Conservation (phyloP, 768 basidiomycete genomes). For the Lentinula sp. region DNA sequence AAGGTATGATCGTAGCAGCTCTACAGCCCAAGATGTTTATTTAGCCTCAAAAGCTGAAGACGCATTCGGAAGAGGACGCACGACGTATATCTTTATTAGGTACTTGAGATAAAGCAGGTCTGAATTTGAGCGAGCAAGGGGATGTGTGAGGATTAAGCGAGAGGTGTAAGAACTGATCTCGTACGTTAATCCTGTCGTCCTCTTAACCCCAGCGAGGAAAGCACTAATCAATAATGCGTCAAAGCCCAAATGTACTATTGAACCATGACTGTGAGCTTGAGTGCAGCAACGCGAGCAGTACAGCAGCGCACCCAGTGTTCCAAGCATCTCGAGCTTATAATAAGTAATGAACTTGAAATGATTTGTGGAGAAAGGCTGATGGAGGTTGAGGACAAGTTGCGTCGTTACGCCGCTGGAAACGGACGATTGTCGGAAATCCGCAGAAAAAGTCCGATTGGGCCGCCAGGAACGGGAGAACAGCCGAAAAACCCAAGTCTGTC, state of each 20-base stretch:
- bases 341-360: too few relatives aligned
- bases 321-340: slow-evolving; percentile 38
- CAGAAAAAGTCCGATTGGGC: neutral
- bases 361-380: too few relatives aligned
- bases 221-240: slow-evolving; percentile 78
- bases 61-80: slow-evolving; percentile 31
- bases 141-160: neutral
- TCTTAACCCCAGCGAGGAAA: slow-evolving; percentile 78
- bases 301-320: slow-evolving; percentile 41
- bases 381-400: too few relatives aligned
- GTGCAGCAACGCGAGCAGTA: neutral
- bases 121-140: slow-evolving; percentile 18
- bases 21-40: slow-evolving; percentile 27
- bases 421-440: neutral
- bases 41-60: neutral
- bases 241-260: slow-evolving; percentile 56
- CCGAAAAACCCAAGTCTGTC: neutral
- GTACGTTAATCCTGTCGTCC: slow-evolving; percentile 83
- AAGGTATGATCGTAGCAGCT: slow-evolving; percentile 69
- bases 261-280: too few relatives aligned
- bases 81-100: slow-evolving; percentile 88
- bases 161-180: slow-evolving; percentile 18
- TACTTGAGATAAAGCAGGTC: slow-evolving; percentile 68
- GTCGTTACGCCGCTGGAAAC: neutral
- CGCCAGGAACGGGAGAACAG: neutral